phyloP scores from a whole-genome alignment of 192 early-diverging fungal genomes.

The Coemansia asiatica region DNA sequence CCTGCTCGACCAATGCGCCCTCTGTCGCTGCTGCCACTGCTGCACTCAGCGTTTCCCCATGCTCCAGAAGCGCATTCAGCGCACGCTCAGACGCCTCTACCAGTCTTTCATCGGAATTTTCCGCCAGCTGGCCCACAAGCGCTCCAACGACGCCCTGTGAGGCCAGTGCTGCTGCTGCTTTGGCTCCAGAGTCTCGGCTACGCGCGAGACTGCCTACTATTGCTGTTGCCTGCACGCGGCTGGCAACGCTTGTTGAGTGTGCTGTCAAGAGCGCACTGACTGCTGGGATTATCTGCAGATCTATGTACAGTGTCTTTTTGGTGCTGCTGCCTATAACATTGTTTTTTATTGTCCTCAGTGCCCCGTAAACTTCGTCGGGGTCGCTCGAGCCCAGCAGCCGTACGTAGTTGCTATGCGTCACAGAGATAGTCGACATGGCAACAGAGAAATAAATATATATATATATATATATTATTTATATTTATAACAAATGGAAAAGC shows the following conservation, averaged over 20 bases:
- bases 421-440: conserved; percentile 16
- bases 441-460: not conserved
- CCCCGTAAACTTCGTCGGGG: conserved; percentile 46
- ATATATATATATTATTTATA: not conserved
- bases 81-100: conserved; percentile 49
- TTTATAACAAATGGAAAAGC: not conserved
- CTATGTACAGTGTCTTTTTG: conserved; percentile 47
- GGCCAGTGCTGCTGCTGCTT: conserved; percentile 24
- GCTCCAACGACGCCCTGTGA: conserved; percentile 36
- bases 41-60: conserved; percentile 17
- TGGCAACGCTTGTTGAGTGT: conserved; percentile 38
- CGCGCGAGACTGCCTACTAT: conserved; percentile 50
- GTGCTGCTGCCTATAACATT: conserved; percentile 49
- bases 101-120: conserved; percentile 21
- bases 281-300: conserved; percentile 35
- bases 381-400: conserved; percentile 46
- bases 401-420: conserved; percentile 20
- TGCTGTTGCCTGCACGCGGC: conserved; percentile 43
- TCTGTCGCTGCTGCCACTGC: conserved; percentile 29
- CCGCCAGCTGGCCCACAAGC: conserved; percentile 41
- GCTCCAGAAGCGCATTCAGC: conserved; percentile 44
- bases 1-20: conserved; percentile 23
- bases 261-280: conserved; percentile 34
- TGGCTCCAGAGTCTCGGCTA: conserved; percentile 16
- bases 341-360: conserved; percentile 51